Percentiles rank a stretch among this genome's conserved stretches.
Conservation (phyloP, 139 green algal genomes). For the Desmodesmus armatus region DNA sequence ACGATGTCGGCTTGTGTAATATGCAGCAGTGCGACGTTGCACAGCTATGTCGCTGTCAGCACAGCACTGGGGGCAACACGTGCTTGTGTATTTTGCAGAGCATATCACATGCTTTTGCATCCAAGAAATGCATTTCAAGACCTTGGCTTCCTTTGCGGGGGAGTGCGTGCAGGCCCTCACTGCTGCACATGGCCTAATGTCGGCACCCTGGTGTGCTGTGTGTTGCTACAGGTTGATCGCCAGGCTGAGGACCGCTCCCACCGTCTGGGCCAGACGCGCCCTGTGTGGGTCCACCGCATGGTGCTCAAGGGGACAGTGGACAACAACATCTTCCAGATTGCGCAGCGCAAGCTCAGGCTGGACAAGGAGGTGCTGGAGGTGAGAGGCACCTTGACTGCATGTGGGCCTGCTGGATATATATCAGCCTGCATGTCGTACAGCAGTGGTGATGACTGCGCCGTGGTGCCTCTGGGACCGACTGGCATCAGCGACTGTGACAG, state of each 20-base stretch:
- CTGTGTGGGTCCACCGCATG: conserved; percentile 92
- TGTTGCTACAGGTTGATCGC: conserved; percentile 66
- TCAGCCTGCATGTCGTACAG: not conserved
- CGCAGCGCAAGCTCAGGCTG: conserved; percentile 89
- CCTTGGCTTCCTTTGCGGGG: not conserved
- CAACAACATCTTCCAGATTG: conserved; percentile 85
- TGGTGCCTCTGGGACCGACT: too few species aligned
- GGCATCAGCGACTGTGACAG: conserved; percentile 1
- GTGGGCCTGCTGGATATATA: too few species aligned
- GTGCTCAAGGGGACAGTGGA: conserved; percentile 88
- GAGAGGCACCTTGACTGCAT: too few species aligned
- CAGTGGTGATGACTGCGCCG: too few species aligned
- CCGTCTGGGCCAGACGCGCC: conserved; percentile 88
- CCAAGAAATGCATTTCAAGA: too few species aligned
- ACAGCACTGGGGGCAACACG: not conserved
- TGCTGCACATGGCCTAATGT: not conserved
- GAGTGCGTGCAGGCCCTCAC: not conserved
- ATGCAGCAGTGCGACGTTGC: not conserved
- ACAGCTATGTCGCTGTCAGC: too few species aligned
- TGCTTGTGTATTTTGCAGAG: not conserved
- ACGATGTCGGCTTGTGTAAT: not conserved
- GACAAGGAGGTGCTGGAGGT: conserved; percentile 66
- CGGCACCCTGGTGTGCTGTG: not conserved
- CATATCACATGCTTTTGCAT: not conserved
- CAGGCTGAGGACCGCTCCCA: conserved; percentile 85